Evolutionary conservation across 148 eudicot species (phyloP), one percentile per base, ranked within the genome.

Genomic region (Camellia sinensis): DNA sequence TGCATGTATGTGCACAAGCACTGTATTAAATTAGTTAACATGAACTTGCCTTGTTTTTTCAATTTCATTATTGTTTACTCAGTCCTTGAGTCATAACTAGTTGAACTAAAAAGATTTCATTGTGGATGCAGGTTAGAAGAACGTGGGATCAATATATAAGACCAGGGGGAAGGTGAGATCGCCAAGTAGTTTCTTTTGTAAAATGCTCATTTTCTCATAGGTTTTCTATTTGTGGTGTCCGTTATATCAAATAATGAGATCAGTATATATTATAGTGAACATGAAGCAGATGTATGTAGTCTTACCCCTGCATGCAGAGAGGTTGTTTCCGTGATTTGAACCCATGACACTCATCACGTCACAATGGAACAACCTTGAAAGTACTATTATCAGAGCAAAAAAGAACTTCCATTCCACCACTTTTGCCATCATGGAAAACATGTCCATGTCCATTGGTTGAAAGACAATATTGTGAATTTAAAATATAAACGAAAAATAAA

Each of bases 61-160:
- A 50, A 18, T 60, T 53, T 62, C 21, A 53, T 44, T n/a, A 61
- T 45, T 65, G 29, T 41, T 75, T 57, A 56, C 53, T 6, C 29
- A 59, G 53, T 59, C 41, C 53, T 61, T 48, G 52, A 48, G 52
- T 44, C 53, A 53, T 75, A 10, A 44, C 2, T 19, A 3, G 4
- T 46, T 46, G 12, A n/a, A 45, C 77, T 44, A 0, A 62, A 12
- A 76, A 4, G 29, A 6, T 43, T 76, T 61, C 43, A 43, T 62
- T 19, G 3, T 76, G 21, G 15, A 68, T 87, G 83, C 90, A 94
- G 98, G 98, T 94, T 21, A 84, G 97, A 79, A 84, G 97, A 88
- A 84, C 87, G 59, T 94, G 98, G 98, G 98, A 94, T 90, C 91
- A 94, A 71, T 94, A 89, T 82, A 71, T 94, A 81, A 81, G 92